Conservation (phyloP, 225 moss, liverwort and hornwort species). For the Pseudoscleropodium purum region DNA sequence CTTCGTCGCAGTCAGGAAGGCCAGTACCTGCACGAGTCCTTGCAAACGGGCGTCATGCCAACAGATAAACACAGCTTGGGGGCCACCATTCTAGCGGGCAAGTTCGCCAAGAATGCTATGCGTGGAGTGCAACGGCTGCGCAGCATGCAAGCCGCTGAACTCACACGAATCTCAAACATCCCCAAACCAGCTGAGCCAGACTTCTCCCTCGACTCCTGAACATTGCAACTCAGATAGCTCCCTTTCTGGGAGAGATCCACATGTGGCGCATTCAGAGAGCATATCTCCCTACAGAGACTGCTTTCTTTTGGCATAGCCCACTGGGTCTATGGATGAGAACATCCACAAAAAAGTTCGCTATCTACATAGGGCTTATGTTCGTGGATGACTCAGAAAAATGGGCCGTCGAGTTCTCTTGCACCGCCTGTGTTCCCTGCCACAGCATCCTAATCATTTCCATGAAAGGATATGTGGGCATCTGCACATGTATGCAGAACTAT, state of each 20-base stretch:
- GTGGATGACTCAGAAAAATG: background rate
- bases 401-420: background rate
- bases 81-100: slow-evolving; percentile 64
- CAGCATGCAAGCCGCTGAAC: slow-evolving; percentile 79
- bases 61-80: slow-evolving; percentile 39
- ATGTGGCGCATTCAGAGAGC: background rate
- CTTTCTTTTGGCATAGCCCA: background rate
- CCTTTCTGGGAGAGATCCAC: background rate
- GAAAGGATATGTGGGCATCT: background rate
- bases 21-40: slow-evolving; percentile 36
- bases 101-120: slow-evolving; percentile 84
- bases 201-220: slow-evolving; percentile 54
- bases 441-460: background rate
- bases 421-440: background rate
- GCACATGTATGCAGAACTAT: background rate
- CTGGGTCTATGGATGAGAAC: background rate
- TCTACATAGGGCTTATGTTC: background rate
- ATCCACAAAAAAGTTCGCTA: background rate
- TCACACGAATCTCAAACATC: slow-evolving; percentile 63
- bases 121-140: slow-evolving; percentile 72
- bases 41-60: slow-evolving; percentile 1
- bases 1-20: slow-evolving; percentile 63
- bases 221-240: background rate
- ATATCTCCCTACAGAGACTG: background rate
- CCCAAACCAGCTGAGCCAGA: slow-evolving; percentile 91